Evolutionary conservation across 2,329 filamentous ascomycete genomes (phyloP), one percentile per base, ranked within the genome.

Genomic region (Arthroderma sp.): DNA sequence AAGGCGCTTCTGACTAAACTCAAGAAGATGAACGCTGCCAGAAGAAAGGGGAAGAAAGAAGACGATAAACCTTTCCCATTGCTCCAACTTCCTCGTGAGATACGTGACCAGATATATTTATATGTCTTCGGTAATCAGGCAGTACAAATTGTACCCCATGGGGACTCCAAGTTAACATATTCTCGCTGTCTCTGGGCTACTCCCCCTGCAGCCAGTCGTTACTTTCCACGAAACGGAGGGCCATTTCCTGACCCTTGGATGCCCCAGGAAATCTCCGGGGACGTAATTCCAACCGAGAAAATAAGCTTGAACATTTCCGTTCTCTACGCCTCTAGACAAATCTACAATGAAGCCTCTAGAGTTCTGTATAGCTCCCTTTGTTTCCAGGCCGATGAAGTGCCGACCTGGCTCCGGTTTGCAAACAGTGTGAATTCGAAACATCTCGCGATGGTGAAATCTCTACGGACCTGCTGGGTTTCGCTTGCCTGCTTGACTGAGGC

Each of bases 51-150:
- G 5, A 7, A 27, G 22, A 36, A 30, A 11, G 22, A 31, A 7
- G 29, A 42, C 10, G 30, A 6, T 22, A 8, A 7, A 10, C 3
- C 34, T 9, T 52, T 44, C 9, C 43, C 36, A 31, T 40, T 48
- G 6, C 40, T 48, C 5, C 43, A 27, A 10, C 55, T 65, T 0
- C 63, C 63, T 2, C 46, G 57, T 0, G 63, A 66, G 47, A 57
- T 65, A 46, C 61, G 62, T 6, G 53, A 59, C n/a, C 58, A 62
- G 38, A 62, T 65, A 34, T 66, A 63, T 50, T 44, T 49, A 5
- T 58, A 62, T 44, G 59, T 61, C 48, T 64, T 66, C 44, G 56
- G 57, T 44, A 49, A 57, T 15, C 49, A 57, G 30, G 56, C 56
- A 36, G 52, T 66, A 6, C 61, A 64, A 44, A 52, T 65, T 11